phyloP scores from a whole-genome alignment of 2,329 filamentous ascomycete genomes.

The Colletotrichum tabaci region DNA sequence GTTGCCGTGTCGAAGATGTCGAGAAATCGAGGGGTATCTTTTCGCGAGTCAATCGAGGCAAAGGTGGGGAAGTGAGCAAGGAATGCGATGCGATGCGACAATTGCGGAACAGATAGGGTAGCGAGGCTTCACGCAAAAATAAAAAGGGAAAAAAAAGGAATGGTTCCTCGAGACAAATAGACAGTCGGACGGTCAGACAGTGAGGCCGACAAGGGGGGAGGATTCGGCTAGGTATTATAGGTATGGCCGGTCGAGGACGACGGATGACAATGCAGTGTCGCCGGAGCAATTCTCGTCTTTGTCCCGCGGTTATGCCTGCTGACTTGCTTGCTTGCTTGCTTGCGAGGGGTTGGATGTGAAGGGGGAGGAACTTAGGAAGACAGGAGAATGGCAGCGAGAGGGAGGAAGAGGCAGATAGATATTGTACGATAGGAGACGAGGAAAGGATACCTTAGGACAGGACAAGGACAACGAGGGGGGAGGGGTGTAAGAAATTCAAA shows the following conservation, averaged over 20 bases:
- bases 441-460: constrained; percentile 6
- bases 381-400: constrained; percentile 5
- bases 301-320: neutral
- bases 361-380: neutral
- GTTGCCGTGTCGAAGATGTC: constrained; percentile 21
- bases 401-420: constrained; percentile 6
- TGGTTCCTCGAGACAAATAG: constrained; percentile 15
- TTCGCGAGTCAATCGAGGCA: constrained; percentile 39
- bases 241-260: constrained; percentile 3
- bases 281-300: constrained; percentile 30
- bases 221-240: constrained; percentile 23
- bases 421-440: constrained; percentile 7
- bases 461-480: neutral
- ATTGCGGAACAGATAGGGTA: constrained; percentile 41
- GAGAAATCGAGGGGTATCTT: constrained; percentile 41
- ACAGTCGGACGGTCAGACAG: neutral
- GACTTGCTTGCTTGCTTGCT: neutral
- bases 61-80: constrained; percentile 42
- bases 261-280: constrained; percentile 21
- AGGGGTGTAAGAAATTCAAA: neutral
- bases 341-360: neutral
- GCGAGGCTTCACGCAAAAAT: constrained; percentile 22
- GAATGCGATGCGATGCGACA: constrained; percentile 42
- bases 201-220: constrained; percentile 5
- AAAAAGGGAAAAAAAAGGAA: constrained; percentile 15